A percentile compares a stretch with the other conserved stretches of the same genome.
These are phyloP conservation scores for Trichoderma atrobrunneum DNA, from an alignment of 2,329 filamentous ascomycete genomes.

Conservation along the genomic window DNA sequence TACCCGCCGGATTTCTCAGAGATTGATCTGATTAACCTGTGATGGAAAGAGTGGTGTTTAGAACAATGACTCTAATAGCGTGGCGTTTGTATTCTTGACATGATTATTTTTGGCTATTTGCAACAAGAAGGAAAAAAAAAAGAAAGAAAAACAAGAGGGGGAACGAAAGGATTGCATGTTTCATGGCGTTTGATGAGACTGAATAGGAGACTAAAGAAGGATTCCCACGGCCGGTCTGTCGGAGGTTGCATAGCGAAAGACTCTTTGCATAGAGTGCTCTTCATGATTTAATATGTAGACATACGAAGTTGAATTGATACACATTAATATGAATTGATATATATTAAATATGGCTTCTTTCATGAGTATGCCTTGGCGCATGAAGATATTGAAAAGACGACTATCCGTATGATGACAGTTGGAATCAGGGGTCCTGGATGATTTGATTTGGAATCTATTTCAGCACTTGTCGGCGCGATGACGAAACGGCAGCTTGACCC, in stretches of 20 bases:
- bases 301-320: neutral
- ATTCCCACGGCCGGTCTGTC: neutral
- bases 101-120: neutral
- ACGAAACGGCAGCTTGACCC: neutral
- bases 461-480: neutral
- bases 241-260: neutral
- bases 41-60: slow-evolving; percentile 15
- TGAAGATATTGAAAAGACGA: neutral
- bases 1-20: slow-evolving; percentile 89
- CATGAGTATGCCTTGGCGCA: neutral
- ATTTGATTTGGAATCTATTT: slow-evolving; percentile 11
- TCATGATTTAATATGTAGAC: neutral
- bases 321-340: neutral
- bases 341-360: neutral
- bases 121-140: neutral
- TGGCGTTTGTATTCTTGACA: slow-evolving; percentile 1
- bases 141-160: neutral
- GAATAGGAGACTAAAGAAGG: neutral
- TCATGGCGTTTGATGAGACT: slow-evolving; percentile 8
- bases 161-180: neutral
- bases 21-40: slow-evolving; percentile 80
- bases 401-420: neutral
- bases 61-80: neutral
- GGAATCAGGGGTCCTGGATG: neutral
- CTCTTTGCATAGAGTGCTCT: neutral